Conservation (phyloP, 2,329 filamentous ascomycete genomes). For the Madurella mycetomatis region DNA sequence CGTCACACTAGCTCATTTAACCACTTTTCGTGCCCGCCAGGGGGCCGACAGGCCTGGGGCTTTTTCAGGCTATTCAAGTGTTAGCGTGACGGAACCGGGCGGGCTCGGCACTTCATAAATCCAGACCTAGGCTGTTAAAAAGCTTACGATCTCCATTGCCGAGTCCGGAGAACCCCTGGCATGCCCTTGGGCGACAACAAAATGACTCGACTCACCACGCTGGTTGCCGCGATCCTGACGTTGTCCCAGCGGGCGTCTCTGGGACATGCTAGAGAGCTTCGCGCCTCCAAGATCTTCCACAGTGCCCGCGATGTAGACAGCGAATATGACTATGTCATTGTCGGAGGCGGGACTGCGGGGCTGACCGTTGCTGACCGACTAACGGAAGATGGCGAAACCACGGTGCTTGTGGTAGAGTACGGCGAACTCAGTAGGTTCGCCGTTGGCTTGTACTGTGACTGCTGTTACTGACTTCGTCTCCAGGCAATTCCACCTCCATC, state of each 20-base stretch:
- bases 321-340: slow-evolving; percentile 29
- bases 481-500: slow-evolving; percentile 24
- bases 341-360: slow-evolving; percentile 24
- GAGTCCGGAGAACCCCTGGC: too few relatives aligned
- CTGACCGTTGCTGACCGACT: slow-evolving; percentile 23
- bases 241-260: background rate
- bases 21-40: background rate
- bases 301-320: slow-evolving; percentile 13
- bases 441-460: background rate
- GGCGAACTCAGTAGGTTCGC: slow-evolving; percentile 17
- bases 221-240: background rate
- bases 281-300: slow-evolving; percentile 6
- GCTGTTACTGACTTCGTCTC: background rate
- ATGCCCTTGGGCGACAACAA: background rate
- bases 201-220: slow-evolving; percentile 8
- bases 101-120: slow-evolving; percentile 2
- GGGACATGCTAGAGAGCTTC: slow-evolving; percentile 4
- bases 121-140: background rate
- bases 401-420: slow-evolving; percentile 27
- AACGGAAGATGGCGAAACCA: slow-evolving; percentile 19
- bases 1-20: background rate
- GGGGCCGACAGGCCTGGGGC: background rate
- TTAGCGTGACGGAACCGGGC: background rate
- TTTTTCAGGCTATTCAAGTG: slow-evolving; percentile 9
- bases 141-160: background rate